A percentile compares a stretch with the other conserved stretches of the same genome.
Evolutionary conservation across 345 rosid genomes (phyloP).

Genomic region (Eucalyptus viminalis): DNA sequence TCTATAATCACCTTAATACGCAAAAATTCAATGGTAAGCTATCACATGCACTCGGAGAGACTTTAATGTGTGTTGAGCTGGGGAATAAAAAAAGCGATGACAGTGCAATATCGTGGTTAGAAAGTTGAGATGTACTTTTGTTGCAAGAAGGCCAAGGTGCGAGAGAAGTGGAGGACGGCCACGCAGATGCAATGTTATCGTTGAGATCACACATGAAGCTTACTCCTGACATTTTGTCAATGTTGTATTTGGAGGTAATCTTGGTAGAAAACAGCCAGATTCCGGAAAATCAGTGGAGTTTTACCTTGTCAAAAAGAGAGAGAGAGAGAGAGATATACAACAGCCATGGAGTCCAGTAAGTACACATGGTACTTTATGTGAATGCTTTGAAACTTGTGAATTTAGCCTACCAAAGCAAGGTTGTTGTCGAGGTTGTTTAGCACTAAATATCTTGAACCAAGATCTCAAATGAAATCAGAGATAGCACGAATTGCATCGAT

Average conservation of each 20-base stretch:
- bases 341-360: background rate
- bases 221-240: constrained; percentile 29
- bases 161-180: constrained; percentile 31
- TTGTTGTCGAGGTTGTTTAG: background rate
- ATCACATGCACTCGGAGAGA: background rate
- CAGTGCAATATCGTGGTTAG: background rate
- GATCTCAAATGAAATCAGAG: background rate
- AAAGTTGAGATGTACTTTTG: constrained; percentile 15
- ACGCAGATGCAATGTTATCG: constrained; percentile 42
- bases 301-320: no score
- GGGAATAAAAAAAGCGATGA: background rate
- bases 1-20: background rate
- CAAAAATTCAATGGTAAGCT: background rate
- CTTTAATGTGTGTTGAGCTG: background rate
- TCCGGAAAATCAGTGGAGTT: constrained; percentile 1
- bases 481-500: background rate
- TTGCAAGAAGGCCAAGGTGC: constrained; percentile 26
- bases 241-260: constrained; percentile 46
- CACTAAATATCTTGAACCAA: background rate
- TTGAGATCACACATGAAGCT: constrained; percentile 56
- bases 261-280: constrained; percentile 49
- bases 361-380: background rate
- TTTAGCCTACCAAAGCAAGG: background rate
- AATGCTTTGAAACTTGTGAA: background rate
- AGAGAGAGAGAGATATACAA: background rate